These are phyloP conservation scores for Hypoxylon sp. DNA, from an alignment of 2,329 filamentous ascomycete genomes.

Conservation along the genomic window DNA sequence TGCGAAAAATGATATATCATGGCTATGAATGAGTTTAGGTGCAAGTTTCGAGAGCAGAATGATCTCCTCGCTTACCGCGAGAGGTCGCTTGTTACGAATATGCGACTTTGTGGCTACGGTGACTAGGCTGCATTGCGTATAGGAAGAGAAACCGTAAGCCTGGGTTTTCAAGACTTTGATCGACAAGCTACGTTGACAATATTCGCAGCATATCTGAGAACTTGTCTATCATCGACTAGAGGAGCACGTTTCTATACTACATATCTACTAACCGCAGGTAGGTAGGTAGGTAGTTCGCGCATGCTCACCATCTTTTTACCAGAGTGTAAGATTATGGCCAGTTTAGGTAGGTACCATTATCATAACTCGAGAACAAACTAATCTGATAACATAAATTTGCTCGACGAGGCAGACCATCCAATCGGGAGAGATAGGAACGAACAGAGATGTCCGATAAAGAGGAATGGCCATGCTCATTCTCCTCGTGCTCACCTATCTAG, in stretches of 20 bases:
- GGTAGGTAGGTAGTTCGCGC: background rate
- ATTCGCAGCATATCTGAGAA: background rate
- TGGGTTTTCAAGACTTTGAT: background rate
- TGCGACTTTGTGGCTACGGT: background rate
- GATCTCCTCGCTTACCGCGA: background rate
- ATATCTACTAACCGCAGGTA: background rate
- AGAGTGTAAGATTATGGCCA: background rate
- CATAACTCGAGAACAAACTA: background rate
- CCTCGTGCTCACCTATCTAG: too few species aligned
- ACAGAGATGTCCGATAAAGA: background rate
- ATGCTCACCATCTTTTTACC: too few species aligned
- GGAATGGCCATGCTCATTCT: background rate
- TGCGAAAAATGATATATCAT: background rate
- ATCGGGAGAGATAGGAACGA: too few species aligned
- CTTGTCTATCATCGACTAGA: background rate
- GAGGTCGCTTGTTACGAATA: background rate
- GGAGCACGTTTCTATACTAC: background rate
- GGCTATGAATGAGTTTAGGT: background rate
- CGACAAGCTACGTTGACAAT: background rate
- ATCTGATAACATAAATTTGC: background rate
- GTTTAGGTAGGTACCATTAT: too few species aligned
- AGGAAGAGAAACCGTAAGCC: background rate
- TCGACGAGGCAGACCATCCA: too few species aligned
- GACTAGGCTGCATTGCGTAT: background rate
- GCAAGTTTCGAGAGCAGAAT: background rate